Evolutionary conservation across 1,284 basidiomycete genomes (phyloP), one percentile per base, ranked within the genome.

Genomic region (Waitea zeae): DNA sequence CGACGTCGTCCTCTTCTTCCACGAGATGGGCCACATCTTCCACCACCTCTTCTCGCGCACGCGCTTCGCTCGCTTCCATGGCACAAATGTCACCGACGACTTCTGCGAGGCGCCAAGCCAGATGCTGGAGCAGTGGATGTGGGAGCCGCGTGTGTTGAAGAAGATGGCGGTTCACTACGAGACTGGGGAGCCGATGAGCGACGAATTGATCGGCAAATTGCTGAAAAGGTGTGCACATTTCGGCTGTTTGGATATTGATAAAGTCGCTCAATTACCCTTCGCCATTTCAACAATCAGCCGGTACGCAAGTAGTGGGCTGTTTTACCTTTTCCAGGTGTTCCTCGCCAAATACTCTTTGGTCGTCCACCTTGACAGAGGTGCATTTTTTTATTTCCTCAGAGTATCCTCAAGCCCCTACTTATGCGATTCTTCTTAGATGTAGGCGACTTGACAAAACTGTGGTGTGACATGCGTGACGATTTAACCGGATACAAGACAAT

Each of bases 121-220:
- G 56, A 88, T 89, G 86, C 59, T 89, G 39, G 87, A 90, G 56
- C 86, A 89, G 49, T 90, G 84, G 86, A 73, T 30, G 48, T 86
- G 79, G 76, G 80, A 84, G 47, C 75, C 72, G 1, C 62, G 69
- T 38, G 79, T 84, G 5, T 61, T 88, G 5, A 61, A 70, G 42
- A 58, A 64, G 42, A 80, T 88, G 67, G 82, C 77, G 2, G 75
- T 70, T 43, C 84, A 88, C 49, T 82, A 74, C 48, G 56, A 82
- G 53, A 80, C 71, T 3, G 64, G 79, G 46, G 59, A 79, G 46
- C 67, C 74, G 0, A 58, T 89, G n/a, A 70, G 74, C 3, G 52
- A 68, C 2, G 78, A 80, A n/a, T 54, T 83, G 30, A 84, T 89
- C 41, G 59, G 70, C 28, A 83, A 80, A 54, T 66, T 88, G n/a